Evolutionary conservation across 768 basidiomycete genomes (phyloP).

Genomic region (Naganishia vaughanmartiniae): DNA sequence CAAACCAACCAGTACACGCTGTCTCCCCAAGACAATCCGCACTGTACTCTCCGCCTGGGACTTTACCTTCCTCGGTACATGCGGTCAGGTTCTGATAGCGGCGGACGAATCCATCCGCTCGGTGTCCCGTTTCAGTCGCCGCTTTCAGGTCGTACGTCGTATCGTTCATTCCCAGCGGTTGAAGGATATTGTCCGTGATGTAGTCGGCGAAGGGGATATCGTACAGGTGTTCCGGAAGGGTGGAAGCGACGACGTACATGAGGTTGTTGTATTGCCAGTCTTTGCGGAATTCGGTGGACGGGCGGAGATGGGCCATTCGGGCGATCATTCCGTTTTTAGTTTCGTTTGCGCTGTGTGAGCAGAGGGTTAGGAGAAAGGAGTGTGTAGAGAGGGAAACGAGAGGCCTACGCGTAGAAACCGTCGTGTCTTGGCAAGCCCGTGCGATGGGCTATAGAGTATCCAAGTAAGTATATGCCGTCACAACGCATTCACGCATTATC

Average conservation of each 20-base stretch:
- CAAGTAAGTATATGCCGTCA: background rate
- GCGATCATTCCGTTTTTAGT: background rate
- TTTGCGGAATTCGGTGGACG: constrained; percentile 41
- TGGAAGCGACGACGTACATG: constrained; percentile 34
- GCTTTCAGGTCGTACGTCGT: constrained; percentile 35
- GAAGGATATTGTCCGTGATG: constrained; percentile 38
- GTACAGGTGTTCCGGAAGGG: constrained; percentile 36
- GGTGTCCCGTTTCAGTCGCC: constrained; percentile 33
- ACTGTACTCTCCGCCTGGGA: background rate
- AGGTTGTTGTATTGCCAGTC: constrained; percentile 46
- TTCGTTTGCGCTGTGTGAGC: background rate
- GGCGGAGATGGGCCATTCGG: constrained; percentile 33
- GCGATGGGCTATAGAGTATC: constrained; percentile 28
- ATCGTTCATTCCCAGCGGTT: constrained; percentile 38
- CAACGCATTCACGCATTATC: background rate
- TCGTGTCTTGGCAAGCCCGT: constrained; percentile 44
- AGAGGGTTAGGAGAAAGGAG: background rate
- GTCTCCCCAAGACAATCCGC: background rate
- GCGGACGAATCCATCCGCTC: constrained; percentile 34
- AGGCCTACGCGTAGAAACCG: constrained; percentile 24
- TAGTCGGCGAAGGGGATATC: constrained; percentile 32
- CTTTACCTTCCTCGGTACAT: constrained; percentile 23
- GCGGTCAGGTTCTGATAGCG: constrained; percentile 21
- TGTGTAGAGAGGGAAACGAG: too few species aligned
- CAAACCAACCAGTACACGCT: background rate